Conservation (phyloP, 495 filamentous ascomycete genomes). For the Podospora fimiseda region DNA sequence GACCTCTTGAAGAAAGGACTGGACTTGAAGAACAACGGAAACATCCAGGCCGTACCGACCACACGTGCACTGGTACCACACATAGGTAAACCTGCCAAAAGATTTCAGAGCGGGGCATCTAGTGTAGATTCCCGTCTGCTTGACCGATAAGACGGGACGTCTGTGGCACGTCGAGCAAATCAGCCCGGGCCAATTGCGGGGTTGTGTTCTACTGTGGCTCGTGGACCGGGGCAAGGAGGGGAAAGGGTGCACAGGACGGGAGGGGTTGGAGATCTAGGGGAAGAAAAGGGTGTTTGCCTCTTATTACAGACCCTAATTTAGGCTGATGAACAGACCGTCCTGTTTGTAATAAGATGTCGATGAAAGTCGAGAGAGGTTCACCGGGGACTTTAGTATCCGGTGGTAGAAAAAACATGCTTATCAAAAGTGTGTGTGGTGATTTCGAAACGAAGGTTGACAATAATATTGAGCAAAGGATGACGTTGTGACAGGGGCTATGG, state of each 20-base stretch:
- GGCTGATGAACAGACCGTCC: conserved; percentile 4
- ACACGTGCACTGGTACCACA: not conserved
- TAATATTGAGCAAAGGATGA: not conserved
- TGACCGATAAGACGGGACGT: not conserved
- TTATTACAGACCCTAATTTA: too few species aligned
- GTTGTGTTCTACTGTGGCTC: not conserved
- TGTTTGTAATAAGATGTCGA: not conserved
- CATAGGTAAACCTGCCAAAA: not conserved
- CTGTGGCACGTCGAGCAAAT: not conserved
- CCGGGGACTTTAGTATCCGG: too few species aligned
- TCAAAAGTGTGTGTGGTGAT: not conserved
- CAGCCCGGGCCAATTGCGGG: not conserved
- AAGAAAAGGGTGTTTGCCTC: not conserved
- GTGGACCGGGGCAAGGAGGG: not conserved
- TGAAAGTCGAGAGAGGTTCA: not conserved
- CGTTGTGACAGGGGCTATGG: not conserved
- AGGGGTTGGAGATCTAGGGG: not conserved
- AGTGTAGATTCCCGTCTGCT: too few species aligned
- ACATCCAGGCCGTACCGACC: conserved; percentile 1
- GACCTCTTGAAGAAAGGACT: not conserved
- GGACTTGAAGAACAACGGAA: not conserved
- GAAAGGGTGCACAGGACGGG: not conserved
- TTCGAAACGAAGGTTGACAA: not conserved
- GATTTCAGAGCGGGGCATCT: not conserved
- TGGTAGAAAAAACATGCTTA: not conserved